Percentiles rank a stretch among this genome's conserved stretches.
Conservation (phyloP, 345 rosid species). For the Melaleuca alternifolia region DNA sequence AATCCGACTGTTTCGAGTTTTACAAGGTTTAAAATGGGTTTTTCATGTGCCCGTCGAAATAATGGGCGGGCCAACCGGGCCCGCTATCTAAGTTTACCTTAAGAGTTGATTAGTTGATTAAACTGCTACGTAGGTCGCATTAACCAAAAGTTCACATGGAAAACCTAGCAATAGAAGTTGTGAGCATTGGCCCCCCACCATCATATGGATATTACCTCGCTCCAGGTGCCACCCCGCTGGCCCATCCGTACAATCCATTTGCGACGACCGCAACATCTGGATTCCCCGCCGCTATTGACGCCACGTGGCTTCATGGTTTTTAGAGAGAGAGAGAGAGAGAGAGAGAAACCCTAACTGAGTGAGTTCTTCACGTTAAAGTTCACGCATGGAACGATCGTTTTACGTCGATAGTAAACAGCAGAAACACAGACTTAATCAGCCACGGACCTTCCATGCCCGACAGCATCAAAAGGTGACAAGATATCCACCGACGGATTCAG, state of each 20-base stretch:
- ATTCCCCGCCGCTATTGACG: slow-evolving; percentile 79
- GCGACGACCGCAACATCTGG: slow-evolving; percentile 61
- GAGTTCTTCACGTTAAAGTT: background rate
- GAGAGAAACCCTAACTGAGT: background rate
- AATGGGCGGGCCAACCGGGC: background rate
- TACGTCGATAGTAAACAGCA: background rate
- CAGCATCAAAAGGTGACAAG: slow-evolving; percentile 70
- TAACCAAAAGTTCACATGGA: background rate
- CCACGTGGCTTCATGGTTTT: slow-evolving; percentile 51
- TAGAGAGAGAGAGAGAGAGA: background rate
- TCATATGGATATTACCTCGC: slow-evolving; percentile 35
- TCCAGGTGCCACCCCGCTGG: slow-evolving; percentile 84
- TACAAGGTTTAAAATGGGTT: background rate
- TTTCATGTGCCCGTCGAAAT: background rate
- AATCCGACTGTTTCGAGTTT: background rate
- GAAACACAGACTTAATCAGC: background rate
- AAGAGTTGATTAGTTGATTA: background rate
- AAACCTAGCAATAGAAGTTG: background rate
- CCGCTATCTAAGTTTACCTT: background rate
- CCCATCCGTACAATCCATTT: slow-evolving; percentile 60
- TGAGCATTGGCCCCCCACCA: background rate
- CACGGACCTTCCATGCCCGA: slow-evolving; percentile 79
- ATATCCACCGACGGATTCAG: slow-evolving; percentile 60
- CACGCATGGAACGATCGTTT: background rate
- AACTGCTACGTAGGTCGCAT: background rate